Evolutionary conservation across 2,329 filamentous ascomycete species (phyloP), one percentile per base, ranked within the genome.

Genomic region (Colletotrichum echinochloae): DNA sequence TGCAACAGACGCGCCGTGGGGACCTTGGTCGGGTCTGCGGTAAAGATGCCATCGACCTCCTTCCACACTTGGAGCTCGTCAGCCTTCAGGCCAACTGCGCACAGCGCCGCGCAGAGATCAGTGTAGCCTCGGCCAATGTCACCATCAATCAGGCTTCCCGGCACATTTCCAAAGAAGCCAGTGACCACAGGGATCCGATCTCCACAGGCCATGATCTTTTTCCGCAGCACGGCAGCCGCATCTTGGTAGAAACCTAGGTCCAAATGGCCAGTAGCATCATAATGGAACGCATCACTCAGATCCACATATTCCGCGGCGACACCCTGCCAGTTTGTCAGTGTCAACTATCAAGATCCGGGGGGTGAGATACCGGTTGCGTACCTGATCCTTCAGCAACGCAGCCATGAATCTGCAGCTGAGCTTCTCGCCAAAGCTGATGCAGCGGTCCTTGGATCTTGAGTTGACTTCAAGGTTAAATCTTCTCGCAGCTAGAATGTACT

Each of bases 41-140:
- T 91, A 81, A 97, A 96, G 78, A 98, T 97, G 70, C 94, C 95
- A 80, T 99, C 96, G 8, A 99, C 96, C 80, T 99, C 96, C 84
- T 99, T 99, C 96, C 96, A 98, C 73, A 99, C 93, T 81, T 99
- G 96, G 62, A 99, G 87, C 81, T 99, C 96, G 64, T 91, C 85
- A 0, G 96, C 96, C 75, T 89, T 86, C n/a, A 97, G 84, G 5
- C 94, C 95, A 12, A 99, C 95, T 1, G 96, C 94, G 61, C 95
- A 91, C 20, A 99, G 86, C 7, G 96, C 95, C 16, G 96, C 95
- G 79, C 96, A 98, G 56, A 99, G 88, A 81, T 99, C 96, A 12
- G 96, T 98, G 82, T 99, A 99, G 37, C 96, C 96, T 75, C 96
- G 92, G 26, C 96, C 96, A 73, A 99, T 93, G 75, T 97, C 92